Evolutionary conservation across 2,329 filamentous ascomycete species (phyloP), one percentile per base, ranked within the genome.

Genomic region (Arthroderma uncinatum): DNA sequence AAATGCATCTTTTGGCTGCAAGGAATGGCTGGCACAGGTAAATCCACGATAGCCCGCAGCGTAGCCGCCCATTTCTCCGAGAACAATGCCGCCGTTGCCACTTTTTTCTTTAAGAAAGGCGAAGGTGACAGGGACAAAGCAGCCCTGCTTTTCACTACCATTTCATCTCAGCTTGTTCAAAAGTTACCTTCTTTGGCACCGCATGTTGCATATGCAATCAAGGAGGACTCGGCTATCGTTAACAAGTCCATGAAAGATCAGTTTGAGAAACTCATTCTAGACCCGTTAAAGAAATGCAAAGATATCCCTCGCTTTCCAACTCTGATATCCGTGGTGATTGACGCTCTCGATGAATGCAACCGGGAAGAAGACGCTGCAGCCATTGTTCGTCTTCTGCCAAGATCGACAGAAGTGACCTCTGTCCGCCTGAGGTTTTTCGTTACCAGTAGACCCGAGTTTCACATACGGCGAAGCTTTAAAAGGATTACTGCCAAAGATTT

Each of bases 21-120:
- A 53, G 67, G 66, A 16, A 61, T 63, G 58, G 64, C 67, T 19
- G 67, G 67, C 4, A 66, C 64, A 2, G 66, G 65, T 2, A 68
- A 68, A 55, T 66, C 64, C 8, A 67, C 64, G 7, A 64, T 67
- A 16, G 53, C 63, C 37, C 61, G 60, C 5, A 66, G 65, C 3
- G 33, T 66, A 19, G 62, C 62, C 33, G 7, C 9, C 7, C 42
- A 19, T 10, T 58, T 60, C 16, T 37, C 36, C 14, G 12, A 39
- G 2, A 44, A 59, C 12, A 36, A 36, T 4, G 48, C 7, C 7
- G 60, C 65, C 21, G 63, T 30, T 9, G 63, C 57, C 9, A 65
- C 58, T 50, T 67, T 66, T 59, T 67, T 67, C 59, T 67, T 67
- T 59, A 58, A 48, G 1, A 60, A 62, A 50, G 55, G 60, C 42